Conservation (phyloP, 1,284 basidiomycete genomes). For the Trametes pubescens region DNA sequence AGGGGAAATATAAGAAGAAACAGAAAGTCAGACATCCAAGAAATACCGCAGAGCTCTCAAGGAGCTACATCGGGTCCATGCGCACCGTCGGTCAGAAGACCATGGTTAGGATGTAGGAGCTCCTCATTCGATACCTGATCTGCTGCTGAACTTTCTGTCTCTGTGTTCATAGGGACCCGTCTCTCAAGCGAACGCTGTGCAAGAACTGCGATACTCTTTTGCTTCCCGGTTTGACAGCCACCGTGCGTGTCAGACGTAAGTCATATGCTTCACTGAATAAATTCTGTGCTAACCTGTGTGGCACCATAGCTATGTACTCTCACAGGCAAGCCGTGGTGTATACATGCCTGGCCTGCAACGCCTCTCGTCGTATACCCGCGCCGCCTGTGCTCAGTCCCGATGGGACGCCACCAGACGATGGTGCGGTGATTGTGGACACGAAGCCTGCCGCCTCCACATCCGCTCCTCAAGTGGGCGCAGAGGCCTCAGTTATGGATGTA, state of each 20-base stretch:
- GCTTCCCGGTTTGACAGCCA: slow-evolving; percentile 70
- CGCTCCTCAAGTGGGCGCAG: neutral
- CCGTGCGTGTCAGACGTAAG: slow-evolving; percentile 71
- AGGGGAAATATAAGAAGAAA: slow-evolving; percentile 26
- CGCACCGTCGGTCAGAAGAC: slow-evolving; percentile 75
- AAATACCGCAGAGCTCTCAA: slow-evolving; percentile 60
- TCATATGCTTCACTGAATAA: slow-evolving; percentile 19
- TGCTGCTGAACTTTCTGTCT: neutral
- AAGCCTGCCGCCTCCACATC: neutral
- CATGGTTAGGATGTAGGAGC: slow-evolving; percentile 74
- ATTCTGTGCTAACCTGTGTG: slow-evolving; percentile 2
- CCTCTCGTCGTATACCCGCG: slow-evolving; percentile 66
- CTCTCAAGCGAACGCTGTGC: slow-evolving; percentile 80
- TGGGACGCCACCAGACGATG: too few species aligned
- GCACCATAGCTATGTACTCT: slow-evolving; percentile 52
- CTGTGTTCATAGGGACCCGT: slow-evolving; percentile 69
- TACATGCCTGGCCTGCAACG: slow-evolving; percentile 62
- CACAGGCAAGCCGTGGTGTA: slow-evolving; percentile 64
- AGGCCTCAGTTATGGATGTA: slow-evolving; percentile 14
- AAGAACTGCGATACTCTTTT: slow-evolving; percentile 70
- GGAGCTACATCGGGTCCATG: slow-evolving; percentile 72
- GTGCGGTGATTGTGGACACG: too few species aligned
- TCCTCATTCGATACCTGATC: neutral
- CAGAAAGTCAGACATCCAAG: slow-evolving; percentile 43
- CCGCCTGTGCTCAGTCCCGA: slow-evolving; percentile 48